phyloP scores from a whole-genome alignment of 805 yeast species.

The Teunomyces cretensis region DNA sequence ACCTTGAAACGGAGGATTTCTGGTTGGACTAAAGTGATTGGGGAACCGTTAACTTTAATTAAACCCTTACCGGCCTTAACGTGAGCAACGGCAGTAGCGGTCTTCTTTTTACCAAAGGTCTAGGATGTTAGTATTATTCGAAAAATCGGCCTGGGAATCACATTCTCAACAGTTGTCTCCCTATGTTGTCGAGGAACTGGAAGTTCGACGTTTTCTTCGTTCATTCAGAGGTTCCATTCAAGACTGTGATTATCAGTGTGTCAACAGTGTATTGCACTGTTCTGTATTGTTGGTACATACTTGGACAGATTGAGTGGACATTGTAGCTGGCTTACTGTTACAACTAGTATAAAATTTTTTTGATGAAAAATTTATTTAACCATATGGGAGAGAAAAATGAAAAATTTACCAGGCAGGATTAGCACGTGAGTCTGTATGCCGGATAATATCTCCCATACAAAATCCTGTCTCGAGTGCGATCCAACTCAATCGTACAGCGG shows the following conservation, averaged over 20 bases:
- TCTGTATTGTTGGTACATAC: slow-evolving; percentile 51
- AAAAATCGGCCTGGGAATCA: not conserved
- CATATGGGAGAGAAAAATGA: slow-evolving; percentile 4
- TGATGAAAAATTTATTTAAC: slow-evolving; percentile 4
- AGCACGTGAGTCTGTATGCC: slow-evolving; percentile 3
- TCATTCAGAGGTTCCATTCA: not conserved
- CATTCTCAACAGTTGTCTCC: not conserved
- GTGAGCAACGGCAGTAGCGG: slow-evolving; percentile 99
- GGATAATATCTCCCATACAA: not conserved
- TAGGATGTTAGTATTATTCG: slow-evolving; percentile 34
- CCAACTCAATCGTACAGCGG: not conserved
- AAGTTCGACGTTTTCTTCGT: not conserved
- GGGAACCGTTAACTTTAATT: slow-evolving; percentile 98
- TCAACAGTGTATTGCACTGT: not conserved
- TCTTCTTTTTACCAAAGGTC: slow-evolving; percentile 99
- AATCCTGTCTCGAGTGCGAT: not conserved
- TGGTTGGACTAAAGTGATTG: slow-evolving; percentile 98
- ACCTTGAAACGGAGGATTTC: slow-evolving; percentile 99
- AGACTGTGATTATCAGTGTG: not conserved
- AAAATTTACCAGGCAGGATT: slow-evolving; percentile 4
- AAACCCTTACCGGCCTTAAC: slow-evolving; percentile 99
- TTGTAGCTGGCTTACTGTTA: slow-evolving; percentile 23
- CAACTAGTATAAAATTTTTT: slow-evolving; percentile 5
- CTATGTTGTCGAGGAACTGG: not conserved
- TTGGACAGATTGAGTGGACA: slow-evolving; percentile 87